These are phyloP conservation scores for Phytophthora europaea DNA, from an alignment of 352 stramenopile species.

Conservation along the genomic window DNA sequence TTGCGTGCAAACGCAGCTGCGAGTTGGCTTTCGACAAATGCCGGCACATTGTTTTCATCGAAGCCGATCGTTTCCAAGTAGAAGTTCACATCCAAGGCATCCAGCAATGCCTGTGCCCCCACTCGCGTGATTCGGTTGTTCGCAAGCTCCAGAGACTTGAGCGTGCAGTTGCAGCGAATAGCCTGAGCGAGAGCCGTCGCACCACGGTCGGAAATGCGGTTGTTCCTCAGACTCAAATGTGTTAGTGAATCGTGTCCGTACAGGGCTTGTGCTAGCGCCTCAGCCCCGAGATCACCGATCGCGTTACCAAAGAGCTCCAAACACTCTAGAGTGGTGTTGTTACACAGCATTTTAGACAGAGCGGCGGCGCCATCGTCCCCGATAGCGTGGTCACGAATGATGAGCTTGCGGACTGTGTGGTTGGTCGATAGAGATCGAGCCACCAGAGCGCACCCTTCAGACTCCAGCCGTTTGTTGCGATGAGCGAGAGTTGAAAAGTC, in stretches of 20 bases:
- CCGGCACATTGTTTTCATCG: constrained; percentile 61
- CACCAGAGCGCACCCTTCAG: constrained; percentile 65
- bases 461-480: constrained; percentile 64
- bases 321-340: constrained; percentile 74
- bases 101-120: constrained; percentile 58
- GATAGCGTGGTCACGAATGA: constrained; percentile 78
- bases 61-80: constrained; percentile 71
- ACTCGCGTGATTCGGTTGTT: constrained; percentile 66
- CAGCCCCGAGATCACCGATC: constrained; percentile 69
- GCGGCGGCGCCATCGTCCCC: constrained; percentile 68
- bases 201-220: constrained; percentile 69
- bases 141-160: constrained; percentile 70
- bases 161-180: constrained; percentile 68
- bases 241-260: constrained; percentile 79
- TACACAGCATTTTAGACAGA: constrained; percentile 77
- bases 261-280: constrained; percentile 71
- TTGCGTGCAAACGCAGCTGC: constrained; percentile 62
- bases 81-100: constrained; percentile 74
- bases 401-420: constrained; percentile 64
- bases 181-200: constrained; percentile 61
- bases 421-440: constrained; percentile 76
- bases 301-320: constrained; percentile 77
- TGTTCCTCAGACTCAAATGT: constrained; percentile 66
- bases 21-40: constrained; percentile 58
- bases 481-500: constrained; percentile 74